These are phyloP conservation scores for Apiosordaria backusii DNA, from an alignment of 495 filamentous ascomycete genomes.

Conservation along the genomic window DNA sequence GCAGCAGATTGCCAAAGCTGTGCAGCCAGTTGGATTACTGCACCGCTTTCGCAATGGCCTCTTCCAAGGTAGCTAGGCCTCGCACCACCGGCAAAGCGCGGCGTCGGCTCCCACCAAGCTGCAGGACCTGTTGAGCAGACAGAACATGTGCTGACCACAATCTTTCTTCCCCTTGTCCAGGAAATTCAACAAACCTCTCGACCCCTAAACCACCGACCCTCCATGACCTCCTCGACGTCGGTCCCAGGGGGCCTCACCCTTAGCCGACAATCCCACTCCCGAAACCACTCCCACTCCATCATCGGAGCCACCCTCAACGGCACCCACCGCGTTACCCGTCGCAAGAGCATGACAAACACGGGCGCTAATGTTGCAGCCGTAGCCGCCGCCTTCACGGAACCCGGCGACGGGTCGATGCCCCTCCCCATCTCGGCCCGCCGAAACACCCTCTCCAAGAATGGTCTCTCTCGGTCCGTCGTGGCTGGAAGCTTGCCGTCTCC, in stretches of 20 bases:
- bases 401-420: conserved; percentile 51
- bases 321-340: conserved; percentile 80
- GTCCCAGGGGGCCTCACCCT: conserved; percentile 37
- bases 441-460: conserved; percentile 50
- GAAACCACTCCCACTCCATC: conserved; percentile 78
- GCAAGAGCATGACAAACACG: conserved; percentile 85
- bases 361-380: conserved; percentile 69
- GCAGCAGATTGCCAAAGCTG: conserved; percentile 18
- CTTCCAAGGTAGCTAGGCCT: conserved; percentile 47
- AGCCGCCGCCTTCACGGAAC: conserved; percentile 62
- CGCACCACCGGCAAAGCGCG: conserved; percentile 22
- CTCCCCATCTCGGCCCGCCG: conserved; percentile 51
- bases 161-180: conserved; percentile 30
- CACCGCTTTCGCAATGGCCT: conserved; percentile 46
- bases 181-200: conserved; percentile 49
- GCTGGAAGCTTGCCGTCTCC: conserved; percentile 57
- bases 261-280: conserved; percentile 55
- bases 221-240: conserved; percentile 40
- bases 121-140: conserved; percentile 13
- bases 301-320: conserved; percentile 66
- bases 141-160: conserved; percentile 37
- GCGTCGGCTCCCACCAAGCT: conserved; percentile 17
- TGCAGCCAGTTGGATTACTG: conserved; percentile 19
- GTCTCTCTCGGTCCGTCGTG: conserved; percentile 39
- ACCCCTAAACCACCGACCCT: conserved; percentile 49